Evolutionary conservation across 176 grass and related monocot genomes (phyloP).

Genomic region (Eleusine indica): DNA sequence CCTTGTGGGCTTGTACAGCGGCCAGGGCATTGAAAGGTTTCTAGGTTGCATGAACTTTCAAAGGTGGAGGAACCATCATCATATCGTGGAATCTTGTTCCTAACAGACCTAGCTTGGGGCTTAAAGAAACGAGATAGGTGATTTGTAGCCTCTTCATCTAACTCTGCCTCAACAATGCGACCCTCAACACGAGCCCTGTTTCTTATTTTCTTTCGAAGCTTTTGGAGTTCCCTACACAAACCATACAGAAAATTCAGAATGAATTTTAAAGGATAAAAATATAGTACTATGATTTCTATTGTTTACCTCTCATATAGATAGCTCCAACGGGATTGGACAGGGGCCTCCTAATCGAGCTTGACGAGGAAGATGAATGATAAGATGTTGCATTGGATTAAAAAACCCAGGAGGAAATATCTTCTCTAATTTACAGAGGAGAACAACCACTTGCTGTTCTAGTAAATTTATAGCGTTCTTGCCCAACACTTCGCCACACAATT

Average conservation of each 20-base stretch:
- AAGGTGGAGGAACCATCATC: slow-evolving; percentile 14
- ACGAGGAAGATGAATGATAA: neutral
- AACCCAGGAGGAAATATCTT: neutral
- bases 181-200: slow-evolving; percentile 12
- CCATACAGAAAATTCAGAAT: no score
- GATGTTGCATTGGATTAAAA: neutral
- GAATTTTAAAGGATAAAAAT: no score
- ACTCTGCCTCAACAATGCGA: neutral
- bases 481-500: neutral
- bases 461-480: neutral
- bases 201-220: neutral
- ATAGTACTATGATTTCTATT: no score
- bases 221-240: neutral
- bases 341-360: neutral
- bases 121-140: neutral
- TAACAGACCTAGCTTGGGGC: neutral
- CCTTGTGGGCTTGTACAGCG: neutral
- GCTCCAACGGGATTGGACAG: neutral
- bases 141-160: neutral
- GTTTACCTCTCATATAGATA: neutral
- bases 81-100: slow-evolving; percentile 16
- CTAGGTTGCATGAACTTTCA: neutral
- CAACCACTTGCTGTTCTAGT: neutral
- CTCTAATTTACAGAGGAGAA: slow-evolving; percentile 1
- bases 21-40: neutral